phyloP scores from a whole-genome alignment of 1,284 basidiomycete genomes.

The Phellopilus nigrolimitatus region DNA sequence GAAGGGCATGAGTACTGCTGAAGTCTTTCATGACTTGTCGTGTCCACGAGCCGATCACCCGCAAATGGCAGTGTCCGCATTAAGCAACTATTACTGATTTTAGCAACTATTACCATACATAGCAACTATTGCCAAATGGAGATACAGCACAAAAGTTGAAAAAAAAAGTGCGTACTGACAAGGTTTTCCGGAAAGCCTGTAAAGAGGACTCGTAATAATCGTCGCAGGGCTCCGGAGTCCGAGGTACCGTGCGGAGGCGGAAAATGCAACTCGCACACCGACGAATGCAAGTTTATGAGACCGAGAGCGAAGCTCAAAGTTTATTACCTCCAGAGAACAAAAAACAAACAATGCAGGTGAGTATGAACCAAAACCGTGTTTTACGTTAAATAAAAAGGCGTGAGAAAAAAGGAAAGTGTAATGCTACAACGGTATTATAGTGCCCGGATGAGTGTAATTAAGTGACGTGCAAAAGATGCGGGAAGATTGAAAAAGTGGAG shows the following conservation, averaged over 20 bases:
- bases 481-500: background rate
- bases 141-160: no score
- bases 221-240: no score
- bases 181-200: no score
- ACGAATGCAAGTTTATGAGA: background rate
- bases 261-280: background rate
- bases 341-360: conserved; percentile 8
- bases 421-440: conserved; percentile 17
- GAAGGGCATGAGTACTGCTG: no score
- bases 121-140: no score
- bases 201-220: background rate
- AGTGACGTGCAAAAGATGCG: background rate
- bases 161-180: no score
- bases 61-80: no score
- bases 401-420: conserved; percentile 1
- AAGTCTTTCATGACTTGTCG: no score
- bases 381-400: conserved; percentile 8
- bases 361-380: conserved; percentile 17
- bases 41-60: no score
- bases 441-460: conserved; percentile 1
- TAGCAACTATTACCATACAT: no score
- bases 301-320: conserved; percentile 1
- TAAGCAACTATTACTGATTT: no score
- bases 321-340: conserved; percentile 19
- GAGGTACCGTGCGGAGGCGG: conserved; percentile 3